These are phyloP conservation scores for Ceratobasidium sp. DNA, from an alignment of 1,284 basidiomycete genomes.

Conservation along the genomic window DNA sequence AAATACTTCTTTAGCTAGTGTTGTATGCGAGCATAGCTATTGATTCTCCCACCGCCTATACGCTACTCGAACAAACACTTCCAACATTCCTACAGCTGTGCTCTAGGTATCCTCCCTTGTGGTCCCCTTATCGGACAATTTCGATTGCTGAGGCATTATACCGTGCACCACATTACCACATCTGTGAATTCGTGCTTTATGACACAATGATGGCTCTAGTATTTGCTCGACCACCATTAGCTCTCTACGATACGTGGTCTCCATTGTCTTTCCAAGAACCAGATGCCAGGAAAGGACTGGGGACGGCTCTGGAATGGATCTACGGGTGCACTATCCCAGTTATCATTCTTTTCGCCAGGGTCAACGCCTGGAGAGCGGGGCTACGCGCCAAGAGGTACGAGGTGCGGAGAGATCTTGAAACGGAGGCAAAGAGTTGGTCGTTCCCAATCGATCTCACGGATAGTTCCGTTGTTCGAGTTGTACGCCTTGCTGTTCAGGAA, in stretches of 20 bases:
- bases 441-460: not conserved
- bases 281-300: not conserved
- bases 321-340: not conserved
- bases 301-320: not conserved
- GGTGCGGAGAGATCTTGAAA: not conserved
- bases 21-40: not conserved
- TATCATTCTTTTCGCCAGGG: not conserved
- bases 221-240: not conserved
- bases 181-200: not conserved
- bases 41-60: not conserved
- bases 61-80: not conserved
- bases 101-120: not conserved
- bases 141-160: not conserved
- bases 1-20: not conserved
- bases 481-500: conserved; percentile 16
- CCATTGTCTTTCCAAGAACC: too few species aligned
- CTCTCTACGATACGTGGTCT: not conserved
- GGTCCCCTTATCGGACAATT: not conserved
- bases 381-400: not conserved
- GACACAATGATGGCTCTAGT: conserved; percentile 1
- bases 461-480: not conserved
- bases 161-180: not conserved
- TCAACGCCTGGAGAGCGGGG: not conserved
- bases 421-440: not conserved
- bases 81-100: conserved; percentile 7